A percentile compares a stretch with the other conserved stretches of the same genome.
phyloP scores from a whole-genome alignment of 2,329 filamentous ascomycete genomes.

The Aspergillus melleus region DNA sequence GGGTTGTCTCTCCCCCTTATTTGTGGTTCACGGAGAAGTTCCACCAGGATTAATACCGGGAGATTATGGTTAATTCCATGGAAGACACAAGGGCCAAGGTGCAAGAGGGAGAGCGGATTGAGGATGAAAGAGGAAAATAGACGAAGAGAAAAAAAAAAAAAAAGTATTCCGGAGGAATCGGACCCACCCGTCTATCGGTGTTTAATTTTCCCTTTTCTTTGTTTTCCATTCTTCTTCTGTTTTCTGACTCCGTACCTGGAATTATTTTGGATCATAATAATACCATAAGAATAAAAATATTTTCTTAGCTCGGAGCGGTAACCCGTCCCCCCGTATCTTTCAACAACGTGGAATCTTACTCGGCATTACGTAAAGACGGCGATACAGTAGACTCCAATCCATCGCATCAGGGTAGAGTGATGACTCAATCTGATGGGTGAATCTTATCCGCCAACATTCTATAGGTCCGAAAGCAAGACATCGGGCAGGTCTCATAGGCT shows the following conservation, averaged over 20 bases:
- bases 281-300: background rate
- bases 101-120: background rate
- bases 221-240: background rate
- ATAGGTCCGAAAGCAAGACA: background rate
- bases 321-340: constrained; percentile 1
- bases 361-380: constrained; percentile 10
- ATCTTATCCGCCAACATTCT: background rate
- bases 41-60: background rate
- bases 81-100: background rate
- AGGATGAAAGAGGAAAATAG: background rate
- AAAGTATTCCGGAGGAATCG: background rate
- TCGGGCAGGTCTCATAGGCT: constrained; percentile 10
- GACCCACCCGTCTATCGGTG: constrained; percentile 2
- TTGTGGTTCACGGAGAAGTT: background rate
- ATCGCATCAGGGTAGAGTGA: background rate
- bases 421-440: constrained; percentile 7
- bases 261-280: background rate
- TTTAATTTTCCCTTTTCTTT: background rate
- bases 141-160: background rate
- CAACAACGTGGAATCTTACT: constrained; percentile 5
- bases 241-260: background rate
- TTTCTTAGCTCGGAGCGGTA: background rate
- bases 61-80: background rate
- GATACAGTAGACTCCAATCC: background rate
- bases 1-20: constrained; percentile 18